Percentiles rank a stretch among this genome's conserved stretches.
Conservation (phyloP, 768 basidiomycete species). For the Rhodotorula paludigena region DNA sequence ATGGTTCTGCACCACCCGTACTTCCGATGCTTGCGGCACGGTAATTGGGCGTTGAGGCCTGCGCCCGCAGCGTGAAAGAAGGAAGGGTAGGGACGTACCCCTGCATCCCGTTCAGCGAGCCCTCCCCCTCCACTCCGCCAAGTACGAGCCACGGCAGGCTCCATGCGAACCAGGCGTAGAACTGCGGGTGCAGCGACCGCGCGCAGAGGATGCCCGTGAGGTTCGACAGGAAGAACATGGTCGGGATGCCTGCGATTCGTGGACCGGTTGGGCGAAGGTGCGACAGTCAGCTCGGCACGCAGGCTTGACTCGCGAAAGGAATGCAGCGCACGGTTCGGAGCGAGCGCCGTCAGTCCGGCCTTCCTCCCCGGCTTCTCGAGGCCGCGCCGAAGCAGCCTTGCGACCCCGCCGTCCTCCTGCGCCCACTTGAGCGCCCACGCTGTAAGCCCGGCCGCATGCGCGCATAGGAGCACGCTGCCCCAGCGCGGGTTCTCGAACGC, state of each 20-base stretch:
- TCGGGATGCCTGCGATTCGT: constrained; percentile 61
- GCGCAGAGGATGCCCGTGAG: constrained; percentile 86
- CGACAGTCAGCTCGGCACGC: not conserved
- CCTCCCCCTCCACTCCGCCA: constrained; percentile 57
- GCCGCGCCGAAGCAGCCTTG: constrained; percentile 55
- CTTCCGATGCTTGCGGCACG: too few species aligned
- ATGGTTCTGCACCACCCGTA: too few species aligned
- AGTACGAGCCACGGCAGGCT: constrained; percentile 60
- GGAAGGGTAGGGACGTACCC: constrained; percentile 5
- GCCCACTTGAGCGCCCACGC: constrained; percentile 77
- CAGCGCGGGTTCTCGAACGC: constrained; percentile 63
- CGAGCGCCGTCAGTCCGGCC: constrained; percentile 50
- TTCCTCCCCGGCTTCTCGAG: constrained; percentile 47
- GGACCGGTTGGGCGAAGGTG: not conserved
- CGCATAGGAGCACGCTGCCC: constrained; percentile 64
- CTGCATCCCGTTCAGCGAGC: constrained; percentile 17
- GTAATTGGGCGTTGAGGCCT: too few species aligned
- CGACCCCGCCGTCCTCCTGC: constrained; percentile 62
- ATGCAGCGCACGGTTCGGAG: constrained; percentile 57
- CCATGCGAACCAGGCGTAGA: constrained; percentile 94
- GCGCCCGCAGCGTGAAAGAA: not conserved
- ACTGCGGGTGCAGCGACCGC: constrained; percentile 93
- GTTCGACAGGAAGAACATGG: constrained; percentile 83
- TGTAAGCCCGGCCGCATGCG: constrained; percentile 60
- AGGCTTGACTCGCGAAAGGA: not conserved